phyloP scores from a whole-genome alignment of 306 rosid species.

The Calophaca sinica region DNA sequence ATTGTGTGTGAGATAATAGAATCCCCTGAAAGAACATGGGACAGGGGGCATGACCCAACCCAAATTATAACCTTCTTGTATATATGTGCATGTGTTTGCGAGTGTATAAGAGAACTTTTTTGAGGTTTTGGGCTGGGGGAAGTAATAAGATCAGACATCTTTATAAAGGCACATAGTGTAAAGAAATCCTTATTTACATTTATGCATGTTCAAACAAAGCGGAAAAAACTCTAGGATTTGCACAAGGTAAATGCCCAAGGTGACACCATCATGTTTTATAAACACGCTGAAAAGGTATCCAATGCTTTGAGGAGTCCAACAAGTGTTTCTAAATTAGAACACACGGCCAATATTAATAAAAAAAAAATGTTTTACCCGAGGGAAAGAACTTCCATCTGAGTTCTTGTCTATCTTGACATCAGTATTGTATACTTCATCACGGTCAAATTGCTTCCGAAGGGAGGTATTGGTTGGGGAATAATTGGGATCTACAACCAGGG shows the following conservation, averaged over 20 bases:
- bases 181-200: not conserved
- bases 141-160: not conserved
- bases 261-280: conserved; percentile 23
- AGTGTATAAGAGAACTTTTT: not conserved
- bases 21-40: not conserved
- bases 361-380: conserved; percentile 56
- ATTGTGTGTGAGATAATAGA: not conserved
- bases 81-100: too few species aligned
- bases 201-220: not conserved
- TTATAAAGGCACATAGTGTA: not conserved
- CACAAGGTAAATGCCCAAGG: not conserved
- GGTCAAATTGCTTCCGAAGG: conserved; percentile 77
- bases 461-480: conserved; percentile 65
- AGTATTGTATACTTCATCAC: conserved; percentile 66
- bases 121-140: not conserved
- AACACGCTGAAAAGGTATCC: too few species aligned
- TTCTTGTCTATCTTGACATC: conserved; percentile 64
- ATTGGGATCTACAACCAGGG: conserved; percentile 64
- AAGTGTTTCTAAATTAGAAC: not conserved
- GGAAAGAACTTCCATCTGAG: conserved; percentile 62
- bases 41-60: not conserved
- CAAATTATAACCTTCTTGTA: not conserved
- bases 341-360: conserved; percentile 6
- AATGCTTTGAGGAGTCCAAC: conserved; percentile 7
- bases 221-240: not conserved